phyloP scores from a whole-genome alignment of 2,329 filamentous ascomycete species.

The Fusarium keratoplasticum region DNA sequence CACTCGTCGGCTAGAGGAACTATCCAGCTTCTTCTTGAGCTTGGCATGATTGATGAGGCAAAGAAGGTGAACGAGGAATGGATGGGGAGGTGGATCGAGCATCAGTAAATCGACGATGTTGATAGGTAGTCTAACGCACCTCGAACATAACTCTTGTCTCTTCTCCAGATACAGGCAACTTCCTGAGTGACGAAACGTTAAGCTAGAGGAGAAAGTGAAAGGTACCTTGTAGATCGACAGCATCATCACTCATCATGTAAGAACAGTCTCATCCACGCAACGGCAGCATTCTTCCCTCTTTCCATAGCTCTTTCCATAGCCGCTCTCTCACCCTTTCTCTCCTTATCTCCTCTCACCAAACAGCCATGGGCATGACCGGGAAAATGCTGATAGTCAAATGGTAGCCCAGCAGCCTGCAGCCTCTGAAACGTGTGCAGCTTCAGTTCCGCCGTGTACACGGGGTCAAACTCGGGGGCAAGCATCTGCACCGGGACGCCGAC shows the following conservation, averaged over 20 bases:
- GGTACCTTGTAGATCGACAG: too few relatives aligned
- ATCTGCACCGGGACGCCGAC: constrained; percentile 63
- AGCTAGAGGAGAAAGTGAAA: too few relatives aligned
- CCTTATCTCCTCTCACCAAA: constrained; percentile 52
- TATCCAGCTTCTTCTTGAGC: constrained; percentile 55
- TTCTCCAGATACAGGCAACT: background rate
- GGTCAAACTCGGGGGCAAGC: constrained; percentile 61
- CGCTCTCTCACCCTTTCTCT: constrained; percentile 50
- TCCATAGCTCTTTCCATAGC: constrained; percentile 57
- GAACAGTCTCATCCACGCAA: background rate
- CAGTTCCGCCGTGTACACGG: constrained; percentile 54
- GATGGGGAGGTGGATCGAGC: constrained; percentile 15
- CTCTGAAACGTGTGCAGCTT: constrained; percentile 54
- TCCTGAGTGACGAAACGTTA: background rate
- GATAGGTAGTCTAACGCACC: background rate
- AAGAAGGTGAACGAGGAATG: constrained; percentile 18
- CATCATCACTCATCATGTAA: background rate
- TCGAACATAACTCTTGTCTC: background rate
- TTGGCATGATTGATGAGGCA: constrained; percentile 37
- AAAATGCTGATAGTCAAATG: background rate
- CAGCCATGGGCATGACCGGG: background rate
- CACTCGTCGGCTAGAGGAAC: constrained; percentile 75
- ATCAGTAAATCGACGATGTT: background rate
- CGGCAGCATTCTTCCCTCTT: constrained; percentile 46
- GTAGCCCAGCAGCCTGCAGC: constrained; percentile 39